A percentile compares a stretch with the other conserved stretches of the same genome.
Conservation (phyloP, 2,329 filamentous ascomycete genomes). For the Stagonosporopsis tanaceti region DNA sequence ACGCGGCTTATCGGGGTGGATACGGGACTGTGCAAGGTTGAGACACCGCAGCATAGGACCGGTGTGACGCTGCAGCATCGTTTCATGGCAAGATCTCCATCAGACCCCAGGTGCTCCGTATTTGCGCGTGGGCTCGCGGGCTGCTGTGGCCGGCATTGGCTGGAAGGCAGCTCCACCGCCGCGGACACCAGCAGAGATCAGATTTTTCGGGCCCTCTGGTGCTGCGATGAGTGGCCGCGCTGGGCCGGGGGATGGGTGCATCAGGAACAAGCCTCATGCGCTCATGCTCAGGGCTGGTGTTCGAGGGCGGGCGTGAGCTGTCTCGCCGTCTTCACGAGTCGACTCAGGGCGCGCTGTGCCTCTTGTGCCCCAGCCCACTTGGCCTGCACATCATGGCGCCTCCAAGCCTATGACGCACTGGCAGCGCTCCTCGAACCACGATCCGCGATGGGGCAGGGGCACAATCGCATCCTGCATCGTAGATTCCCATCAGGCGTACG, state of each 20-base stretch:
- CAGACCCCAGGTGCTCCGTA: not conserved
- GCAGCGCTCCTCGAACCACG: not conserved
- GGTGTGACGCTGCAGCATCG: slow-evolving; percentile 3
- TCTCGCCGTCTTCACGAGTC: slow-evolving; percentile 7
- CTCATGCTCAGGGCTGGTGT: not conserved
- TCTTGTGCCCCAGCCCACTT: slow-evolving; percentile 8
- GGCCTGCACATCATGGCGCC: slow-evolving; percentile 7
- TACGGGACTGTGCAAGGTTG: not conserved
- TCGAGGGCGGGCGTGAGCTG: not conserved
- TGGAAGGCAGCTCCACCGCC: slow-evolving; percentile 2
- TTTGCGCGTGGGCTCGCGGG: not conserved
- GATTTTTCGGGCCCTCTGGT: slow-evolving; percentile 7
- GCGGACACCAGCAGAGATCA: slow-evolving; percentile 4
- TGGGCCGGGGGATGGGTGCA: not conserved
- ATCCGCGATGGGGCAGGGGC: not conserved
- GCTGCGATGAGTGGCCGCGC: not conserved
- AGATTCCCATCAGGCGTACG: slow-evolving; percentile 7
- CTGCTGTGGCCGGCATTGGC: slow-evolving; percentile 7
- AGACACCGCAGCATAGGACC: slow-evolving; percentile 3
- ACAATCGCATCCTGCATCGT: slow-evolving; percentile 13
- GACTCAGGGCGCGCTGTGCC: not conserved
- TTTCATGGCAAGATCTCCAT: slow-evolving; percentile 9
- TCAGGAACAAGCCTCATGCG: not conserved
- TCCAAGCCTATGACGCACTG: slow-evolving; percentile 7
- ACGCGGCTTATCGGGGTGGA: not conserved